Evolutionary conservation across 352 stramenopile genomes (phyloP), one percentile per base, ranked within the genome.

Genomic region (Salisapilia sapeloensis): DNA sequence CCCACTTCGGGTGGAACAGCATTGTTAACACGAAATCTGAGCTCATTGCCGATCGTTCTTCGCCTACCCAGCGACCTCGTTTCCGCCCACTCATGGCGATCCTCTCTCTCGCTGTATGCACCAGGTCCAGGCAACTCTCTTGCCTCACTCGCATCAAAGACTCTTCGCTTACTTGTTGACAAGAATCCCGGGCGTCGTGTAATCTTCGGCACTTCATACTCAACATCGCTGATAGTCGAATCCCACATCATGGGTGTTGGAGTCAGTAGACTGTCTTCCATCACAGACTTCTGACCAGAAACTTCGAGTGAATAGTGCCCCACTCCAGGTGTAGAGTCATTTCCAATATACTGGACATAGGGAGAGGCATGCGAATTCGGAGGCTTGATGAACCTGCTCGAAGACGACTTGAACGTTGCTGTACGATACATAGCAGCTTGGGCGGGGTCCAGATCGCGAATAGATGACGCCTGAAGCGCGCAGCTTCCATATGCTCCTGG

Each of bases 351-450:
- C 33, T 65, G 50, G 14, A 77, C 47, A 19, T 74, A 60, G 4
- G 65, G 61, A n/a, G 59, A 23, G 10, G 59, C 53, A 24, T 67
- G 57, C 3, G 56, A 44, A 15, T 58, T 59, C 1, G 40, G 40
- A 17, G 44, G 49, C 27, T 53, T 61, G 7, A 47, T 46, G 42
- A 78, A 82, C 11, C 65, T 50, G 16, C 30, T 41, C n/a, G 59
- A 74, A 33, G 38, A 47, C 6, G 65, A 76, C 38, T 75, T 78
- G 47, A 77, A 77, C 9, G 63, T 48, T 2, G 62, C 60, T n/a
- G n/a, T n/a, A n/a, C n/a, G n/a, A n/a, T n/a, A n/a, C n/a, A n/a
- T n/a, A n/a, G n/a, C n/a, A n/a, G n/a, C n/a, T n/a, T n/a, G n/a
- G n/a, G n/a, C n/a, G n/a, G n/a, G n/a, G n/a, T n/a, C n/a, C n/a